A percentile compares a stretch with the other conserved stretches of the same genome.
Evolutionary conservation across 2,329 filamentous ascomycete genomes (phyloP).

Genomic region (Aspergillus sp.): DNA sequence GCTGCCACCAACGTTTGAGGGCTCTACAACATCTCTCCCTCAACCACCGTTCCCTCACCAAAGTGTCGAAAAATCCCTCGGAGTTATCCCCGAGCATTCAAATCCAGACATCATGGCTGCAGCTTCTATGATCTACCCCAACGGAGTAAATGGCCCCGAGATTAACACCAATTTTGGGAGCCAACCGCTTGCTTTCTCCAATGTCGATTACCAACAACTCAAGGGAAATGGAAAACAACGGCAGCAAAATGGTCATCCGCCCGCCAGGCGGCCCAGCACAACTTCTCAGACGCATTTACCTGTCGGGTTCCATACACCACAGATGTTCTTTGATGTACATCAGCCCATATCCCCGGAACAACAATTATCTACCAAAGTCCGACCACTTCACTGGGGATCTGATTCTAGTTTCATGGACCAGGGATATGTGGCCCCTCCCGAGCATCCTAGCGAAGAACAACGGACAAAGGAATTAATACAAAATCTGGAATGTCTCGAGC

Average conservation of each 20-base stretch:
- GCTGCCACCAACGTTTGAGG: conserved; percentile 65
- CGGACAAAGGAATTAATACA: conserved; percentile 57
- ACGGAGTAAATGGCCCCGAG: conserved; percentile 31
- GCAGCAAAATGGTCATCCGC: conserved; percentile 13
- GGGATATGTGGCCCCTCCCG: conserved; percentile 59
- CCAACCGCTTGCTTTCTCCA: conserved; percentile 29
- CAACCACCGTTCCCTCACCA: conserved; percentile 45
- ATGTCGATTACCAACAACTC: conserved; percentile 20
- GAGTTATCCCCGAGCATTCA: conserved; percentile 24
- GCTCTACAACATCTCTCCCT: conserved; percentile 64
- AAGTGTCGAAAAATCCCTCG: conserved; percentile 26
- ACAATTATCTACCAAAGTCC: conserved; percentile 41
- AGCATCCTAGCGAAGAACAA: conserved; percentile 59
- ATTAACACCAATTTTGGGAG: conserved; percentile 30
- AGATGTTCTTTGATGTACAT: conserved; percentile 40
- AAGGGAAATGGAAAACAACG: conserved; percentile 21
- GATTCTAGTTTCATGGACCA: conserved; percentile 64
- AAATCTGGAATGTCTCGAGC: conserved; percentile 58
- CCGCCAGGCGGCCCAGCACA: conserved; percentile 14
- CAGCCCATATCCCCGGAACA: conserved; percentile 35
- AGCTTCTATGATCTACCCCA: conserved; percentile 49
- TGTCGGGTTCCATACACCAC: conserved; percentile 36
- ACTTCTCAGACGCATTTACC: conserved; percentile 25
- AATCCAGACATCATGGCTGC: conserved; percentile 58
- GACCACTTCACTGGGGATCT: conserved; percentile 64